Evolutionary conservation across 2,329 filamentous ascomycete genomes (phyloP), one percentile per base, ranked within the genome.

Genomic region (Clonostachys sp.): DNA sequence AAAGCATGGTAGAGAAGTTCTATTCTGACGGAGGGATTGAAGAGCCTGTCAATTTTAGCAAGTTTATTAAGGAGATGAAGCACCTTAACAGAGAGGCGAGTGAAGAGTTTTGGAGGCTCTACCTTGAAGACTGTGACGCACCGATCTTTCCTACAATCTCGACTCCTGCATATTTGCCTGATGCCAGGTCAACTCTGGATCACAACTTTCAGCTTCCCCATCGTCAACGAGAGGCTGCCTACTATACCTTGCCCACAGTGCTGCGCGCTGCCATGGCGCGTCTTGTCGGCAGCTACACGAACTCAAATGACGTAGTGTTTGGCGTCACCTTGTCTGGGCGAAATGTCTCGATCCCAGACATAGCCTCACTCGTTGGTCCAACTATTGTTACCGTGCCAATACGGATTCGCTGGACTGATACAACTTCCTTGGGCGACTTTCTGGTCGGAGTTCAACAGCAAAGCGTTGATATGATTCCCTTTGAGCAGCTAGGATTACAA

Each of bases 1-100:
- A 72, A 34, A 68, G 69, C 16, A 60, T 62, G 44, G 61, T 73
- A 36, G 68, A 71, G 48, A 54, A 56, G 35, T 64, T 63, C 5
- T 70, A 67, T 43, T 53, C 62, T 14, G 61, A 61, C 13, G 6
- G 14, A 9, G 5, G 18, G 7, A 9, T 30, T 5, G 47, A 61
- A 3, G 36, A 13, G 24, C 18, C 62, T 1, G 61, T 65, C 14
- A 58, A 61, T 14, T 73, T 71, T 55, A 68, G 66, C 46, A 57
- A 64, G 36, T 74, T 73, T 46, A 69, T 74, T 50, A 62, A 63
- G 41, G 68, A 71, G 48, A 61, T 74, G 9, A 49, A 56, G 12
- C 55, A 59, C 17, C 60, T 62, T 46, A 61, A 70, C 34, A 57
- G 61, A 17, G 46, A 56, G 4, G 60, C 58, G 2, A 67, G 68